Base-by-base conservation (phyloP, 805 yeast species). In the Candida germanica region DNA sequence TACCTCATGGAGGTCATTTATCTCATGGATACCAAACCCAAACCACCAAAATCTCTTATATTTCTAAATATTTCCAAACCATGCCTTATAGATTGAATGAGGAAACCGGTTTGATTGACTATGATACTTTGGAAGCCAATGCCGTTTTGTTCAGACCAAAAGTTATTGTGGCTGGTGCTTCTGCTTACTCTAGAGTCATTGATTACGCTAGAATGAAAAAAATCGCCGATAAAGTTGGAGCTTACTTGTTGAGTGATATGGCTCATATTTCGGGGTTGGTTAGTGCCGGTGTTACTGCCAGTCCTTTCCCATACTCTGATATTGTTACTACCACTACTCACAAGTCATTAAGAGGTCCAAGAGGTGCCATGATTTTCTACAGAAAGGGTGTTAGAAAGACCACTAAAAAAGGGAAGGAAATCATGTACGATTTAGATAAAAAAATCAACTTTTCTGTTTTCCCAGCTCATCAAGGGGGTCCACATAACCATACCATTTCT, bases 381-480 rank as follows among this genome's bases (percentile, higher is more conserved):
- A 87, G 98, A 76, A 84, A 83, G 65, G 98, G 98, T 54, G 79
- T 89, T 43, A 81, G 95, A 76, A 80, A 83, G 42, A 79, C 80
- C 49, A 84, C 85, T 58, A 88, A 89, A 74, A 85, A 87, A 54
- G 98, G 98, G 56, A 86, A 87, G 71, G 96, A 88, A 68, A 71
- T 87, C 40, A 69, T 73, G 40, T 93, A 89, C 66, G 97, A 93
- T 54, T 79, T 93, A 64, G 98, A 93, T 69, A 83, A 79, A 66
- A 87, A 87, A 62, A 89, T 93, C 69, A 93, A 93, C 77, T 93
- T 93, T 66, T 88, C 97, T 7, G 98, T 93, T 37, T 93, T 93
- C 91, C 98, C 98, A 56, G 98, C 96, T 50, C 98, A 93, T 69
- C 98, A 93, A 75, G 98, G 98, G 75, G 98, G 98, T 62, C 98